Percentiles rank a stretch among this genome's conserved stretches.
These are phyloP conservation scores for Coemansia sp. DNA, from an alignment of 192 early-diverging fungal genomes.

Conservation along the genomic window DNA sequence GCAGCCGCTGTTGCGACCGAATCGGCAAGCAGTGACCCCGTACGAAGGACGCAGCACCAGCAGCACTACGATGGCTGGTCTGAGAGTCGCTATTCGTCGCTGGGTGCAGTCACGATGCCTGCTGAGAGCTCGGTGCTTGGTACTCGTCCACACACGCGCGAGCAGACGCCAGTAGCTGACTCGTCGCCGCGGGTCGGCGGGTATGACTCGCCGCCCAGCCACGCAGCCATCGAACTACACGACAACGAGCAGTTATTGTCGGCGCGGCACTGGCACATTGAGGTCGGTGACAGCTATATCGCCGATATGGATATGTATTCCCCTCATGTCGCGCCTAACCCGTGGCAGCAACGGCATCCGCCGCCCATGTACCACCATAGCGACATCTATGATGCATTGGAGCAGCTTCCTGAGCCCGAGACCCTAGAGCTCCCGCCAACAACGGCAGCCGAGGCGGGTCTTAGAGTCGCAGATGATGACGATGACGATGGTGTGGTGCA, in stretches of 20 bases:
- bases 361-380: constrained; percentile 7
- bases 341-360: constrained; percentile 7
- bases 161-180: constrained; percentile 11
- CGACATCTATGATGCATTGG: constrained; percentile 29
- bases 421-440: constrained; percentile 44
- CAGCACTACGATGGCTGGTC: constrained; percentile 7
- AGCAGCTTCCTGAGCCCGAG: constrained; percentile 39
- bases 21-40: neutral
- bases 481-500: constrained; percentile 29
- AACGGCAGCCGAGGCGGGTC: constrained; percentile 5
- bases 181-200: neutral
- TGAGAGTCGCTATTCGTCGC: neutral
- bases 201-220: neutral
- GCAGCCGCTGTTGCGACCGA: neutral
- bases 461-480: constrained; percentile 2
- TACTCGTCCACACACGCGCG: constrained; percentile 24
- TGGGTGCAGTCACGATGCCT: neutral
- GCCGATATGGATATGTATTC: neutral
- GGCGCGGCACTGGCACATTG: constrained; percentile 22
- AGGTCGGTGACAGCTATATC: neutral
- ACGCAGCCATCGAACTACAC: neutral
- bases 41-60: constrained; percentile 10
- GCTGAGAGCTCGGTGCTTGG: constrained; percentile 25
- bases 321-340: constrained; percentile 2
- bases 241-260: constrained; percentile 13